Evolutionary conservation across 257 asterid genomes (phyloP), one percentile per base, ranked within the genome.

Genomic region (Ilex asprella): DNA sequence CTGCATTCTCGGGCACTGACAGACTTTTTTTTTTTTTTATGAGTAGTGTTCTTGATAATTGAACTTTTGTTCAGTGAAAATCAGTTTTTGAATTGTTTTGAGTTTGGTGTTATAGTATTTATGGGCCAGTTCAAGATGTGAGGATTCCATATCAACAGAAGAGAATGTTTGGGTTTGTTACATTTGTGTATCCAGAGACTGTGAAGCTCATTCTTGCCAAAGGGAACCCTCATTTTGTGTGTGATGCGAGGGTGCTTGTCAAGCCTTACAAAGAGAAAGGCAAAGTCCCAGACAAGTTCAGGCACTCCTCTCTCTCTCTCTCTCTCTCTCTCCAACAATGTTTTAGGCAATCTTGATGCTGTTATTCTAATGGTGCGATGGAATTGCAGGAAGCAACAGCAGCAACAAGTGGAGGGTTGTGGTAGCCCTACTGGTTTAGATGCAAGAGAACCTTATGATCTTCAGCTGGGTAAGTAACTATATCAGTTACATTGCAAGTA

Each of bases 91-190:
- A 35, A 35, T 35, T 35, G 41, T 35, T 64, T n/a, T 35, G 41
- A 39, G 15, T 49, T 67, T 58, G 52, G 47, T 61, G n/a, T 31
- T 46, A 32, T 12, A 35, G 93, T 59, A 82, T 67, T 63, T 85
- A 73, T 31, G 93, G 93, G 65, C 93, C 93, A 2, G 89, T 82
- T 60, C 87, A 85, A 76, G 89, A 85, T 76, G 89, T 85, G 62
- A 78, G 93, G 66, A 85, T 85, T 21, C 93, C 93, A 2, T 85
- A 85, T 61, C 93, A 85, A 78, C 93, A 80, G 77, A 82, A 85
- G 78, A 61, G 93, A 68, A 85, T 85, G 93, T 85, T 85, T 53
- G 93, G 93, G 0, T 85, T 85, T 39, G 93, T 85, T 4, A 85
- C 93, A 3, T 85, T 85, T 53, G 85, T 82, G 68, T 85, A 53